A percentile compares a stretch with the other conserved stretches of the same genome.
Evolutionary conservation across 179 eudicot genomes (phyloP).

Genomic region (Beta corolliflora): DNA sequence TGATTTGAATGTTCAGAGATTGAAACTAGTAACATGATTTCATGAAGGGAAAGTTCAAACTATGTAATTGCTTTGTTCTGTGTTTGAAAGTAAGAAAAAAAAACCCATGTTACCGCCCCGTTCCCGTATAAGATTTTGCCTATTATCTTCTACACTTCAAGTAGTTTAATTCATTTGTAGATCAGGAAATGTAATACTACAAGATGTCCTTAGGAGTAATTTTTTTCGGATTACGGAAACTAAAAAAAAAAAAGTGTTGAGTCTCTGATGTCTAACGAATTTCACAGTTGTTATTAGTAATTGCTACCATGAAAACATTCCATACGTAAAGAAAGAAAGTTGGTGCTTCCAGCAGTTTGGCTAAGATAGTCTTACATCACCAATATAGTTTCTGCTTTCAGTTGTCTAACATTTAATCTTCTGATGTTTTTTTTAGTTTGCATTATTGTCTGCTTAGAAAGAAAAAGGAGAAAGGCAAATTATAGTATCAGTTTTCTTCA

Average conservation of each 20-base stretch:
- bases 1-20: neutral
- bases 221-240: neutral
- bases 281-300: neutral
- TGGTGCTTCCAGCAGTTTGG: conserved; percentile 7
- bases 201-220: neutral
- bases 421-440: conserved; percentile 3
- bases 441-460: neutral
- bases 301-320: conserved; percentile 1
- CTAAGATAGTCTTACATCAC: conserved; percentile 3
- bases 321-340: neutral
- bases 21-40: neutral
- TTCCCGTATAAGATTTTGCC: neutral
- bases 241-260: neutral
- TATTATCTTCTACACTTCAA: too few species aligned
- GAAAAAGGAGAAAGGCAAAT: too few species aligned
- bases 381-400: conserved; percentile 8
- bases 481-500: neutral
- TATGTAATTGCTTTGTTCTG: neutral
- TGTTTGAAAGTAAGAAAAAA: too few species aligned
- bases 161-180: neutral
- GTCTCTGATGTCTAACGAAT: neutral
- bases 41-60: neutral
- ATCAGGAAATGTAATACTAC: neutral
- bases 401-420: conserved; percentile 1
- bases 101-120: neutral